Evolutionary conservation across 208 protist genomes (phyloP).

Genomic region (Lotmaria passim): DNA sequence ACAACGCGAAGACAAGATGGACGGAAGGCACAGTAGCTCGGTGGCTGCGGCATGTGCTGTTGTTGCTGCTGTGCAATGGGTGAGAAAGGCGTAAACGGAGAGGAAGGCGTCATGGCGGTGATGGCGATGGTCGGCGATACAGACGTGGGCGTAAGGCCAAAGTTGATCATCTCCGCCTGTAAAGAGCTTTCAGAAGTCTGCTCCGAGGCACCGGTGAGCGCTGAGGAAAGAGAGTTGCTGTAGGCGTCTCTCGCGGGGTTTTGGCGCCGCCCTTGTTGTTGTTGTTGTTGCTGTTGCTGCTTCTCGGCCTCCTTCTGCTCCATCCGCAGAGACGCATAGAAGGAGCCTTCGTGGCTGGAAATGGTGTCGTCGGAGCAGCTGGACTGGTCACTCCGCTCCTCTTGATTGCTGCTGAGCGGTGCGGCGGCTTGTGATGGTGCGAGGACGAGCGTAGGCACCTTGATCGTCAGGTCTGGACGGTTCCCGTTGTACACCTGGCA

Average conservation of each 20-base stretch:
- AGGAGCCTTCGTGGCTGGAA: slow-evolving; percentile 14
- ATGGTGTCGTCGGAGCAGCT: neutral
- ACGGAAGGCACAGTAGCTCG: neutral
- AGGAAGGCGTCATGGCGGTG: slow-evolving; percentile 5
- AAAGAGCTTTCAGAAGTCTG: slow-evolving; percentile 7
- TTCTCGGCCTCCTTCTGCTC: neutral
- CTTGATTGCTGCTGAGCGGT: neutral
- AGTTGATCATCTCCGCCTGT: slow-evolving; percentile 13
- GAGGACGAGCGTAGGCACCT: too few species aligned
- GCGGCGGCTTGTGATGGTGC: too few species aligned
- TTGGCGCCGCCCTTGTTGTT: too few species aligned
- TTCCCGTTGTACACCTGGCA: neutral
- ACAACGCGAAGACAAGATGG: neutral
- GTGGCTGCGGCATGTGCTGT: neutral
- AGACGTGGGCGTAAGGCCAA: slow-evolving; percentile 1
- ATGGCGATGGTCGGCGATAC: neutral
- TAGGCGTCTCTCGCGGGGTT: neutral
- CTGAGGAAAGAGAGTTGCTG: neutral
- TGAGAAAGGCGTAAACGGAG: slow-evolving; percentile 8
- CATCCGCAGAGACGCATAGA: slow-evolving; percentile 14
- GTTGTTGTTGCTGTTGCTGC: slow-evolving; percentile 1
- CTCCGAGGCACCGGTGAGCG: neutral
- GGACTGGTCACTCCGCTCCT: neutral
- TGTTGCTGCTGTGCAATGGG: slow-evolving; percentile 3
- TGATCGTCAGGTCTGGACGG: too few species aligned